phyloP scores from a whole-genome alignment of 75 land plant genomes.

The Larix kaempferi region DNA sequence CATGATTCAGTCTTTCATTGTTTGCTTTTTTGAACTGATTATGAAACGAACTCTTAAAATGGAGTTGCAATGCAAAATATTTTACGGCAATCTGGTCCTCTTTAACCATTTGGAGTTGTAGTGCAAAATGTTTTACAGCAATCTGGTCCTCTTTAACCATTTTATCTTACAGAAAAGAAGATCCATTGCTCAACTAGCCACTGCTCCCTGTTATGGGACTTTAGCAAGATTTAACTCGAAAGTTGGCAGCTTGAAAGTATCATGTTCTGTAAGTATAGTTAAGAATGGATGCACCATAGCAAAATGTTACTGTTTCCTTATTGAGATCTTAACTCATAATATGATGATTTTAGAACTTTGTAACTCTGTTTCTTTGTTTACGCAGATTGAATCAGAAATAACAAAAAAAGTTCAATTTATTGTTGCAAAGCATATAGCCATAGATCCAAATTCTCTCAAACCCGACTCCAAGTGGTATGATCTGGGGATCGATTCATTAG shows the following conservation, averaged over 20 bases:
- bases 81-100: too few species aligned
- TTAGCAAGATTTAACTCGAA: background rate
- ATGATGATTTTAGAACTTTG: background rate
- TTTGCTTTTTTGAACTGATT: too few species aligned
- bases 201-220: background rate
- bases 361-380: too few species aligned
- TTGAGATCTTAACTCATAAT: background rate
- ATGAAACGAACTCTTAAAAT: too few species aligned
- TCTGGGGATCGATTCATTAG: conserved; percentile 3
- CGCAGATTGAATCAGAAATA: background rate
- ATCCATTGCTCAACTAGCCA: background rate
- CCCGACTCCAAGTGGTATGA: background rate
- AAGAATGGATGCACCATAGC: background rate
- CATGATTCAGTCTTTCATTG: too few species aligned
- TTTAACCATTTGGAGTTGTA: too few species aligned
- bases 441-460: background rate
- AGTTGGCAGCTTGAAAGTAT: background rate
- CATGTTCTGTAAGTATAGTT: conserved; percentile 2
- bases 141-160: background rate
- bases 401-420: background rate
- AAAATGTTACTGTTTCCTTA: background rate
- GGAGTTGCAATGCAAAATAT: too few species aligned
- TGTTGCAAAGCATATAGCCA: background rate
- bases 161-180: background rate
- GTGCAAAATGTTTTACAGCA: too few species aligned